These are phyloP conservation scores for Podospora bellae-mahoneyi DNA, from an alignment of 495 filamentous ascomycete genomes.

Conservation along the genomic window DNA sequence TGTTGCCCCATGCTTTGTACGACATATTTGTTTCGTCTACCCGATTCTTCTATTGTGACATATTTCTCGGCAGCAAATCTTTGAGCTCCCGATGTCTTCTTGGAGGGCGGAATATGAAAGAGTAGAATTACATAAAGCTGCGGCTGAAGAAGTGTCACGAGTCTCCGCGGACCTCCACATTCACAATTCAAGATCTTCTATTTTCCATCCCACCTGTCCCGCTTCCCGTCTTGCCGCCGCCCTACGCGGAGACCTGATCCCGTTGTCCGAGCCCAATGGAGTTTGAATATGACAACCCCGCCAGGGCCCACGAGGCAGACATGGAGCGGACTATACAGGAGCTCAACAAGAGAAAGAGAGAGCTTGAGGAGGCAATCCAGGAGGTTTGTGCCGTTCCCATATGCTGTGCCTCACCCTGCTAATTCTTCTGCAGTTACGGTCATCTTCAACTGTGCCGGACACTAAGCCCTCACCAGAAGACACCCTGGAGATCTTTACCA, in stretches of 20 bases:
- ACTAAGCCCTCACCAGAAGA: constrained; percentile 22
- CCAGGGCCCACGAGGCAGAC: constrained; percentile 43
- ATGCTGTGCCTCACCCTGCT: neutral
- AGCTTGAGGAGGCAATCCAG: constrained; percentile 60
- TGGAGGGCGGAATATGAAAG: neutral
- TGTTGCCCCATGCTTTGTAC: neutral
- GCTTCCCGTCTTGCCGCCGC: neutral
- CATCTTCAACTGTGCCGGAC: constrained; percentile 14
- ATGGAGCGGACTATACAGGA: constrained; percentile 63
- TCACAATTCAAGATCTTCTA: neutral
- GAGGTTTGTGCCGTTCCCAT: constrained; percentile 28
- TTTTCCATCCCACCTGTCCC: neutral
- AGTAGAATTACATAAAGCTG: neutral
- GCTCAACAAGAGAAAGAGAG: constrained; percentile 61
- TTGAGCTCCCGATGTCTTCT: neutral
- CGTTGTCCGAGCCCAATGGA: constrained; percentile 18
- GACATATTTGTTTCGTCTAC: neutral
- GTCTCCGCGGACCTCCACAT: neutral
- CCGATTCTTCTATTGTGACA: too few species aligned
- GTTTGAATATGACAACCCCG: neutral
- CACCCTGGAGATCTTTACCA: constrained; percentile 55
- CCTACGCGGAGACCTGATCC: neutral
- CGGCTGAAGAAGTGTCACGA: neutral
- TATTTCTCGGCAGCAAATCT: neutral
- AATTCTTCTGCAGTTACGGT: constrained; percentile 20